Percentiles rank a stretch among this genome's conserved stretches.
Evolutionary conservation across 1,284 basidiomycete genomes (phyloP).

Genomic region (Cryptococcus sp.): DNA sequence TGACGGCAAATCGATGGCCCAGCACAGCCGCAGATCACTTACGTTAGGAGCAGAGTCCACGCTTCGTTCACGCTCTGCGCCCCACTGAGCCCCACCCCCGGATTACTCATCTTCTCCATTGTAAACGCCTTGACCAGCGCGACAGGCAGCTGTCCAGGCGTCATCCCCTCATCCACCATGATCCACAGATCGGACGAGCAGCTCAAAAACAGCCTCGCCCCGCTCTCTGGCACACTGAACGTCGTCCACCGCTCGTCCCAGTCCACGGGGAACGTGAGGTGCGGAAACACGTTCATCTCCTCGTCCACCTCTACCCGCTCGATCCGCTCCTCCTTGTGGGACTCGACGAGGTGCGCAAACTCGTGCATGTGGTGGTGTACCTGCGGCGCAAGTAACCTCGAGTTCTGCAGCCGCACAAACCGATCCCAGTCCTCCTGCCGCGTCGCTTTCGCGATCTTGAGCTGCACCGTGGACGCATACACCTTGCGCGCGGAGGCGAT

Average conservation of each 20-base stretch:
- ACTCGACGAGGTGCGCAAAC: conserved; percentile 19
- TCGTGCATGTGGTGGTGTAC: conserved; percentile 32
- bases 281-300: conserved; percentile 31
- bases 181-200: conserved; percentile 37
- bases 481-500: background rate
- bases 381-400: conserved; percentile 9
- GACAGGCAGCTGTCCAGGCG: conserved; percentile 36
- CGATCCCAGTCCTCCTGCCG: conserved; percentile 11
- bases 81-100: conserved; percentile 17
- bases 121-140: conserved; percentile 31
- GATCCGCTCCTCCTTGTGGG: conserved; percentile 17
- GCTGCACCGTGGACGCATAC: background rate
- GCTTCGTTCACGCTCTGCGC: conserved; percentile 31
- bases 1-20: no score
- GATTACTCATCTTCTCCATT: conserved; percentile 35
- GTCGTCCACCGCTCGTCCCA: conserved; percentile 7
- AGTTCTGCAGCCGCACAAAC: conserved; percentile 16
- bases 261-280: conserved; percentile 22
- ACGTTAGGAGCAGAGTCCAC: conserved; percentile 35
- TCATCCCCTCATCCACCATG: conserved; percentile 28
- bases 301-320: conserved; percentile 27
- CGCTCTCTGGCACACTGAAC: conserved; percentile 5
- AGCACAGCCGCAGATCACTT: no score
- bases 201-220: conserved; percentile 26
- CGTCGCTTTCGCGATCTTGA: background rate